Evolutionary conservation across 2,329 filamentous ascomycete species (phyloP), one percentile per base, ranked within the genome.

Genomic region (Aspergillus vadensis): DNA sequence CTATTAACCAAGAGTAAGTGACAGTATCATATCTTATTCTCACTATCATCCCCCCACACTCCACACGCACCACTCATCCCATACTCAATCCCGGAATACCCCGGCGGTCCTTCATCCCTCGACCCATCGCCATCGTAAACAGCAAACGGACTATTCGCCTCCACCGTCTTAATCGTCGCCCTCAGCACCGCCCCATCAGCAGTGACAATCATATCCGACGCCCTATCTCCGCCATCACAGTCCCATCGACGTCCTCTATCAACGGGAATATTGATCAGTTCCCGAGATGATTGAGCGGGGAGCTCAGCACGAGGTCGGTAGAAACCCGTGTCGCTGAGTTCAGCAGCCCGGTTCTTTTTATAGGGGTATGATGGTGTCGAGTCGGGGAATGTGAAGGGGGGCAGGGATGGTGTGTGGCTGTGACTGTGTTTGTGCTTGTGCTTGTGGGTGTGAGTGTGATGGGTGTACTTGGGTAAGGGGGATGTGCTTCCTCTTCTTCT

Each of bases 321-420:
- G 63, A 73, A 69, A 2, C 66, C 67, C 19, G 71, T 74, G 49
- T 72, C 71, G 41, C 63, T 63, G 32, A 74, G 69, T 27, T 75
- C 72, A 7, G 65, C 61, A 10, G 68, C 64, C 2, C 19, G 6
- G 8, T 14, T 17, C 15, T 15, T 30, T 15, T 39, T 30, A 39
- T 6, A 36, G 47, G 27, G 55, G 19, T 17, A 23, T 21, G 21
- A 36, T 39, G 19, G 49, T 36, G 23, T 51, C 15, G 25, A 21
- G 10, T 49, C 9, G 21, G 25, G 3, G 14, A 50, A 38, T 15
- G 8, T 15, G n/a, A 15, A 12, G 1, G 2, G 9, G 38, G 23
- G 5, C 3, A 6, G 30, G 27, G 32, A 17, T 9, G 21, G 19
- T 14, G 23, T 15, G 38, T 8, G 39, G 7, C 5, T 43, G 8